Conservation (phyloP, 805 yeast species). For the Spathaspora passalidarum region DNA sequence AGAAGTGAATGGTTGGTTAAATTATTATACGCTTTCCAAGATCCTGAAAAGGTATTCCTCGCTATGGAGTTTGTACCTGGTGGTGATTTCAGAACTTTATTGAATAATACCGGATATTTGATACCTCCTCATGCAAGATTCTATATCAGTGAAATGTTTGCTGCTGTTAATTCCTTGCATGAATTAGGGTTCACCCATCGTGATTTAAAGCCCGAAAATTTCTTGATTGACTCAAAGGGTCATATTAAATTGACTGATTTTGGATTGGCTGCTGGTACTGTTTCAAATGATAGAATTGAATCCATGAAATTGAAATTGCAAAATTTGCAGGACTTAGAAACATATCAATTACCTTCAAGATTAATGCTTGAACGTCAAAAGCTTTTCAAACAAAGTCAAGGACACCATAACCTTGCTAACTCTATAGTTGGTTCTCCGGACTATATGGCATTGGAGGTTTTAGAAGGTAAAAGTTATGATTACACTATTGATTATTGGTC, state of each 20-base stretch:
- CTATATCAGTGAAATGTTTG: constrained; percentile 94
- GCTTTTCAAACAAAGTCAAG: constrained; percentile 76
- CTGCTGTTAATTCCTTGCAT: constrained; percentile 89
- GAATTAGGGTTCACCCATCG: constrained; percentile 95
- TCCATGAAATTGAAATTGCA: constrained; percentile 73
- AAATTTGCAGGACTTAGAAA: constrained; percentile 73
- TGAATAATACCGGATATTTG: constrained; percentile 88
- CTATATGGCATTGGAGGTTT: constrained; percentile 96
- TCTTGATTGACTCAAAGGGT: constrained; percentile 83
- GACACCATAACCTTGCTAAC: constrained; percentile 83
- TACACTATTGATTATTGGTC: constrained; percentile 99
- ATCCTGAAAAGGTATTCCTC: constrained; percentile 79
- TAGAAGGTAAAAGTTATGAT: constrained; percentile 90
- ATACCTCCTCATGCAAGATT: constrained; percentile 95
- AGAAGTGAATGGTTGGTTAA: constrained; percentile 95
- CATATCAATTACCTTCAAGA: constrained; percentile 61
- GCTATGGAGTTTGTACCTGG: constrained; percentile 99
- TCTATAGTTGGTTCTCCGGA: constrained; percentile 98
- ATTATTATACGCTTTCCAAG: constrained; percentile 92
- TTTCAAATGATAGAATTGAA: constrained; percentile 88
- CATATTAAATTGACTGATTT: constrained; percentile 94
- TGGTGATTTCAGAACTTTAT: constrained; percentile 93
- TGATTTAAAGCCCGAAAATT: constrained; percentile 94
- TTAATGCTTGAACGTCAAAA: constrained; percentile 84
- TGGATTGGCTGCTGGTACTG: constrained; percentile 96